Conservation (phyloP, 228 moss, liverwort and hornwort genomes). For the Sphagnum magellanicum region DNA sequence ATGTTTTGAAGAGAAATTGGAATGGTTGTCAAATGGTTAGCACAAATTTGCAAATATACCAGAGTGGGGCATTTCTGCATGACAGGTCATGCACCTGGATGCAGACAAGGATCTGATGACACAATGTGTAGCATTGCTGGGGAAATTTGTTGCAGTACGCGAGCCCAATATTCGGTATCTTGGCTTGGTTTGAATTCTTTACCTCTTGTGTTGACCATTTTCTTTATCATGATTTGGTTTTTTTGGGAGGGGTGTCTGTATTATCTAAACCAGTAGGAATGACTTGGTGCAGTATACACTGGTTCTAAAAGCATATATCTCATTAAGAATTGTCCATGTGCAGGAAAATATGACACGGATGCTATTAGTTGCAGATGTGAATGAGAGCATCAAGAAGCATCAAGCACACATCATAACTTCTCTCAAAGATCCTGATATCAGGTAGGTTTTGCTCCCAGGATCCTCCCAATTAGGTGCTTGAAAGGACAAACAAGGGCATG, state of each 20-base stretch:
- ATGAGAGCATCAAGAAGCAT: slow-evolving; percentile 92
- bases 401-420: slow-evolving; percentile 96
- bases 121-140: slow-evolving; percentile 81
- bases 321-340: neutral
- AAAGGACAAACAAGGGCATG: too few species aligned
- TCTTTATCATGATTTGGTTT: too few species aligned
- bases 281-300: too few species aligned
- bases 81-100: slow-evolving; percentile 96
- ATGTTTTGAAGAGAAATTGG: too few species aligned
- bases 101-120: slow-evolving; percentile 97
- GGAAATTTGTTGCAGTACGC: slow-evolving; percentile 93
- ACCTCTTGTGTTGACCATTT: too few species aligned
- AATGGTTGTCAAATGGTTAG: too few species aligned
- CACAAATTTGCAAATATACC: too few species aligned
- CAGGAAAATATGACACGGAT: slow-evolving; percentile 99
- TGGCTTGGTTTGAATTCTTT: slow-evolving; percentile 54
- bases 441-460: slow-evolving; percentile 18
- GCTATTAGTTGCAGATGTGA: slow-evolving; percentile 91
- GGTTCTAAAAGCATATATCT: too few species aligned
- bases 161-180: slow-evolving; percentile 96
- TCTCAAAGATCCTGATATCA: slow-evolving; percentile 95
- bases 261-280: too few species aligned
- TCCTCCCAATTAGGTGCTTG: too few species aligned
- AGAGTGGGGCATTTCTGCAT: neutral
- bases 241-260: too few species aligned